These are phyloP conservation scores for Spiraea crenata DNA, from an alignment of 331 rosid species.

Conservation along the genomic window DNA sequence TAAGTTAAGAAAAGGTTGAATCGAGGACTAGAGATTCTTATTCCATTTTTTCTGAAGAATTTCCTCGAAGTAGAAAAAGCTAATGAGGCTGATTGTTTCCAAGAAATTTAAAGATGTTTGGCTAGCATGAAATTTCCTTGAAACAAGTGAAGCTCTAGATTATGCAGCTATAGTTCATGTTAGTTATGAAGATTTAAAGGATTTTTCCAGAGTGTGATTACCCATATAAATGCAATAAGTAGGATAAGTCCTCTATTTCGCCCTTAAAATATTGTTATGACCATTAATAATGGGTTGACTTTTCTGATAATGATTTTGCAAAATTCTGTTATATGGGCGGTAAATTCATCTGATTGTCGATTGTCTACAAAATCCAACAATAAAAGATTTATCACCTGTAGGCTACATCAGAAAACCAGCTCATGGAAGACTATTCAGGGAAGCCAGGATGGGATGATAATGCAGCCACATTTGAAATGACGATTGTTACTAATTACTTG, in stretches of 20 bases:
- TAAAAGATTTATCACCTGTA: slow-evolving; percentile 25
- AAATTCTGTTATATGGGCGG: slow-evolving; percentile 14
- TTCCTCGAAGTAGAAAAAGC: background rate
- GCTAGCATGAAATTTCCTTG: background rate
- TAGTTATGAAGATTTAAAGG: background rate
- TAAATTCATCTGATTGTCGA: slow-evolving; percentile 8
- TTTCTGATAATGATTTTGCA: background rate
- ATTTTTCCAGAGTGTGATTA: background rate
- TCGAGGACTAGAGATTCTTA: too few relatives aligned
- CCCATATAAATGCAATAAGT: background rate
- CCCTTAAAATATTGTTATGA: background rate
- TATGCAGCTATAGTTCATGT: background rate
- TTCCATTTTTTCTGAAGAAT: background rate
- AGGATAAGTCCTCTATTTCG: background rate
- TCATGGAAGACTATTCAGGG: slow-evolving; percentile 67
- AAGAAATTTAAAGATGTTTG: background rate
- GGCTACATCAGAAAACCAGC: slow-evolving; percentile 64
- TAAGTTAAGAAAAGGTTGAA: too few relatives aligned
- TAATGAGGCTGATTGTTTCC: background rate
- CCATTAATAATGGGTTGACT: background rate
- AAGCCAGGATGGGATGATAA: slow-evolving; percentile 88
- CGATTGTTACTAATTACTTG: slow-evolving; percentile 50
- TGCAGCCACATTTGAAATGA: slow-evolving; percentile 78
- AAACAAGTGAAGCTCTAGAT: background rate
- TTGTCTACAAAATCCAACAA: slow-evolving; percentile 9